Conservation (phyloP, 352 stramenopile species). For the Phytophthora constricta region DNA sequence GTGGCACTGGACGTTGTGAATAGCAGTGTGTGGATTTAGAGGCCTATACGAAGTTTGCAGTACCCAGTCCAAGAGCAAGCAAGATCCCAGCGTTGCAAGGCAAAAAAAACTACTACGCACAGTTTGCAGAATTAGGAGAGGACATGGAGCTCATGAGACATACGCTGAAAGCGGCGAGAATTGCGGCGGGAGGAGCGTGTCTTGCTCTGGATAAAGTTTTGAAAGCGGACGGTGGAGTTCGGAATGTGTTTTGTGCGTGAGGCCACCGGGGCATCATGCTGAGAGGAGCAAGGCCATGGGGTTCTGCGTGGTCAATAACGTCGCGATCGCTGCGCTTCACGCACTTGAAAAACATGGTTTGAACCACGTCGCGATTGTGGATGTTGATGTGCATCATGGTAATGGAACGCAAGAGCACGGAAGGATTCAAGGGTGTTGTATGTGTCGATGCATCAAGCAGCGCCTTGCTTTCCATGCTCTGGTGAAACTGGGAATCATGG, state of each 20-base stretch:
- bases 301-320: slow-evolving; percentile 97
- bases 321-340: slow-evolving; percentile 94
- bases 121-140: slow-evolving; percentile 73
- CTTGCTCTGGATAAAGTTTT: slow-evolving; percentile 71
- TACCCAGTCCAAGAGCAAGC: slow-evolving; percentile 18
- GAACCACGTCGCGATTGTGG: slow-evolving; percentile 63
- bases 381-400: slow-evolving; percentile 88
- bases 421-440: slow-evolving; percentile 49
- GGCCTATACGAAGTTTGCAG: slow-evolving; percentile 2
- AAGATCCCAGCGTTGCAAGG: slow-evolving; percentile 31
- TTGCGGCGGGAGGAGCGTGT: slow-evolving; percentile 81
- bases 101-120: slow-evolving; percentile 59
- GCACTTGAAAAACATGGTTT: slow-evolving; percentile 76
- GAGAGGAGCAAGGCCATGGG: slow-evolving; percentile 59
- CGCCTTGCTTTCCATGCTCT: slow-evolving; percentile 54
- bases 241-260: slow-evolving; percentile 92
- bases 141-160: slow-evolving; percentile 76
- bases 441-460: slow-evolving; percentile 59
- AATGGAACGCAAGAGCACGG: slow-evolving; percentile 78
- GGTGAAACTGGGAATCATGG: slow-evolving; percentile 43
- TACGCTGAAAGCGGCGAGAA: slow-evolving; percentile 64
- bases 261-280: slow-evolving; percentile 69
- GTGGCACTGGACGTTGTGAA: slow-evolving; percentile 36
- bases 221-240: background rate
- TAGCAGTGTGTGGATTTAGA: slow-evolving; percentile 9